These are phyloP conservation scores for Tuber indicum DNA, from an alignment of 495 filamentous ascomycete genomes.

Conservation along the genomic window DNA sequence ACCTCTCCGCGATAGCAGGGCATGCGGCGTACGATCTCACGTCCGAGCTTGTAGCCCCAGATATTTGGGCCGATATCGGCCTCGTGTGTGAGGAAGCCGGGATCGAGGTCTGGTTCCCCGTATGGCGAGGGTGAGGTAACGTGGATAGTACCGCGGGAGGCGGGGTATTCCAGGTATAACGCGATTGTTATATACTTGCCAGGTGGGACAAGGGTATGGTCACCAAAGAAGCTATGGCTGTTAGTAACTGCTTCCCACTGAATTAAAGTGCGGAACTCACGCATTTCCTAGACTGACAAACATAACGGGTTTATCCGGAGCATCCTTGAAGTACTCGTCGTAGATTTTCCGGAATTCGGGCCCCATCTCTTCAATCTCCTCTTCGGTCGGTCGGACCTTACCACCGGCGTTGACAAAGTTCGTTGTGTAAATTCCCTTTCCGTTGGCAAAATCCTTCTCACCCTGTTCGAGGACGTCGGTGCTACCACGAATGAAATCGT, in stretches of 20 bases:
- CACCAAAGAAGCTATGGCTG: slow-evolving; percentile 40
- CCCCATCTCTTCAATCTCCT: slow-evolving; percentile 32
- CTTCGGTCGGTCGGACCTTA: slow-evolving; percentile 35
- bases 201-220: slow-evolving; percentile 36
- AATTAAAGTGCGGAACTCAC: slow-evolving; percentile 7
- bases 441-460: slow-evolving; percentile 18
- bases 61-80: slow-evolving; percentile 36
- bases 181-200: slow-evolving; percentile 45
- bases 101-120: slow-evolving; percentile 46
- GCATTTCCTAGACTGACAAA: slow-evolving; percentile 23
- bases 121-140: slow-evolving; percentile 46
- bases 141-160: slow-evolving; percentile 54
- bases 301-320: slow-evolving; percentile 32
- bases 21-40: slow-evolving; percentile 54
- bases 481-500: slow-evolving; percentile 28
- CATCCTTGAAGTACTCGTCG: slow-evolving; percentile 30
- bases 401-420: slow-evolving; percentile 34
- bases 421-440: slow-evolving; percentile 31
- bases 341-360: slow-evolving; percentile 29
- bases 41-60: slow-evolving; percentile 50
- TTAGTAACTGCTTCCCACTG: slow-evolving; percentile 10
- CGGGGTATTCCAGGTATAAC: slow-evolving; percentile 50
- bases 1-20: slow-evolving; percentile 52
- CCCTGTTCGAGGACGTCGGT: slow-evolving; percentile 21
- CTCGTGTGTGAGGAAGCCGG: slow-evolving; percentile 45